Percentiles rank a stretch among this genome's conserved stretches.
These are phyloP conservation scores for Tulasnella sp. DNA, from an alignment of 768 basidiomycete genomes.

Conservation along the genomic window DNA sequence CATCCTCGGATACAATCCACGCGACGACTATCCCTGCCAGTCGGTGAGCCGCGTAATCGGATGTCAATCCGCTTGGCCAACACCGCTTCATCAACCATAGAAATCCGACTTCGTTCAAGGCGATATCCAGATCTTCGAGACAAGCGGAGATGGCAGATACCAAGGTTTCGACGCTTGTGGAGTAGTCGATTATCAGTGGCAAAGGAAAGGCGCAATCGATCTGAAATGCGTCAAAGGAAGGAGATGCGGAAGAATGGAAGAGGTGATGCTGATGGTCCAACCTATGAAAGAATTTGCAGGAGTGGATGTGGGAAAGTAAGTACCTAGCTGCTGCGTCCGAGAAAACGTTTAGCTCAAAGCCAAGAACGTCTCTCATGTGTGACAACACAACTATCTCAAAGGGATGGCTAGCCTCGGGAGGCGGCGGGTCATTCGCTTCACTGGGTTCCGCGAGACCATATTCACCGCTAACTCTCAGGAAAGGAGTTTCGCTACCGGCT, in stretches of 20 bases:
- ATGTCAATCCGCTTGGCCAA: conserved; percentile 61
- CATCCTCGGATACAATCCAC: conserved; percentile 72
- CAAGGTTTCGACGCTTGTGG: conserved; percentile 57
- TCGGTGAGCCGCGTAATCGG: conserved; percentile 54
- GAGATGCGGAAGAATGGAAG: conserved; percentile 26
- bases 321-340: conserved; percentile 40
- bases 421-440: conserved; percentile 15
- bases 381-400: conserved; percentile 47
- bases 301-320: conserved; percentile 46
- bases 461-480: conserved; percentile 32
- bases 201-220: conserved; percentile 48
- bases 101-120: conserved; percentile 61
- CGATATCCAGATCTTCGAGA: conserved; percentile 54
- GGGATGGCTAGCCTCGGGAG: conserved; percentile 30
- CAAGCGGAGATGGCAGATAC: conserved; percentile 59
- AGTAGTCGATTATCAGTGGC: conserved; percentile 57
- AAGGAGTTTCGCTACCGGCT: background rate
- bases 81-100: conserved; percentile 53
- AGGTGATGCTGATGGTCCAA: conserved; percentile 29
- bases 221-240: too few relatives aligned
- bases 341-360: conserved; percentile 43
- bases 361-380: conserved; percentile 48
- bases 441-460: conserved; percentile 18
- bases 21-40: conserved; percentile 43
- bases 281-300: conserved; percentile 47